A percentile compares a stretch with the other conserved stretches of the same genome.
Evolutionary conservation across 768 basidiomycete genomes (phyloP).

Genomic region (Tulasnella calospora): DNA sequence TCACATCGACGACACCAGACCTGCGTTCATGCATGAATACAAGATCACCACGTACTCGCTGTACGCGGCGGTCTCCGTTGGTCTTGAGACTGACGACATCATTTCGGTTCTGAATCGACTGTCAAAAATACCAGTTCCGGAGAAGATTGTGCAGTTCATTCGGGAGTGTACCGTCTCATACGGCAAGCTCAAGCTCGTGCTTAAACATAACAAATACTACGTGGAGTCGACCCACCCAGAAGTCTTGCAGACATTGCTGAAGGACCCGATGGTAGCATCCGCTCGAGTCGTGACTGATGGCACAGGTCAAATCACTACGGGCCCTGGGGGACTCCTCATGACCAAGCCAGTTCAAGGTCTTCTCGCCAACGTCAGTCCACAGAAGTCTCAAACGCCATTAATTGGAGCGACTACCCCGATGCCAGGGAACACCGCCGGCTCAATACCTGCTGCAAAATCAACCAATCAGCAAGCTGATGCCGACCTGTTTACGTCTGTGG

Average conservation of each 20-base stretch:
- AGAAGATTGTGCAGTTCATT: constrained; percentile 78
- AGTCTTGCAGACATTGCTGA: constrained; percentile 78
- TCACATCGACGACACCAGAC: constrained; percentile 47
- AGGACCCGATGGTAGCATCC: constrained; percentile 79
- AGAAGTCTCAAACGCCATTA: constrained; percentile 52
- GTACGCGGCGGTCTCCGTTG: constrained; percentile 98
- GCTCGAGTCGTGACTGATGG: constrained; percentile 63
- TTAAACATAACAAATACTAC: constrained; percentile 96
- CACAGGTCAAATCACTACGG: constrained; percentile 68
- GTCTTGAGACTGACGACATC: constrained; percentile 94
- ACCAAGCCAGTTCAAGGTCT: constrained; percentile 77
- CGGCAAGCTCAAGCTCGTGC: constrained; percentile 95
- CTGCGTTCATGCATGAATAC: constrained; percentile 98
- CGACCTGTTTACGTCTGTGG: constrained; percentile 91
- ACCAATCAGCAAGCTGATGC: constrained; percentile 48
- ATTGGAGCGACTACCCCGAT: constrained; percentile 44
- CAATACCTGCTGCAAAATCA: constrained; percentile 29
- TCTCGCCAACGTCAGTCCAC: constrained; percentile 71
- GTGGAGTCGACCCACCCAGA: constrained; percentile 96
- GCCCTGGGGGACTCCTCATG: constrained; percentile 9
- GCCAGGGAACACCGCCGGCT: not conserved
- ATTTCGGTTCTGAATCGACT: constrained; percentile 88
- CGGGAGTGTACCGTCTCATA: constrained; percentile 92
- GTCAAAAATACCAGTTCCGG: constrained; percentile 91
- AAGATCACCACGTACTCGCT: constrained; percentile 96